Base-by-base conservation (phyloP, 176 grass and related monocot genomes). In the barley (Hordeum vulgare) region DNA sequence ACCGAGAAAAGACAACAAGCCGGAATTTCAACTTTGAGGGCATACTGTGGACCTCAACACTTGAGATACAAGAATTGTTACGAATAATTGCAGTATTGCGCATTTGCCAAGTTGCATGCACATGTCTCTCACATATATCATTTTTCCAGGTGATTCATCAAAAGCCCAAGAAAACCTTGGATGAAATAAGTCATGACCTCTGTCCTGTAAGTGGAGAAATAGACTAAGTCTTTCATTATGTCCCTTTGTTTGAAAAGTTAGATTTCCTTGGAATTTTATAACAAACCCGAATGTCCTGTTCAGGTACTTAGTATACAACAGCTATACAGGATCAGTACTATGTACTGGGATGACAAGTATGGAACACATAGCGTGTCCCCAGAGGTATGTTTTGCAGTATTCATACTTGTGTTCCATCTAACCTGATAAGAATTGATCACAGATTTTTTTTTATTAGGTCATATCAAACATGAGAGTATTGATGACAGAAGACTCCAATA, bases 271-370 rank as follows among this genome's bases (percentile, higher is more conserved):
- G 49, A 84, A 80, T 63, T 79, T 41, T 74, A 59, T 74, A 80
- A 70, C 81, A 69, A 76, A 61, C 62, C 25, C 72, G 62, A 31
- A 69, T 40, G 74, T 79, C 59, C 11, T 87, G 71, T 91, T 72
- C 81, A 98, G 96, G 94, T 90, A 76, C 93, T 98, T 59, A 94
- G 93, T 76, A 95, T 98, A 90, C 96, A 98, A 83, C 96, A 98
- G 66, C 85, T 98, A 90, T 98, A 98, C 83, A 86, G 96, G 80
- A 98, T 98, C 70, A 95, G 96, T 81, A 98, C 96, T 59, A 98
- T 98, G 96, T 98, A 98, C 77, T 98, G 96, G 96, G 96, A 98
- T 89, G 96, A 98, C 74, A 98, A 98, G 77, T 98, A 98, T 62
- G 93, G 93, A 71, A 98, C 93, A 42, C 96, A 98, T 78, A 95